A percentile compares a stretch with the other conserved stretches of the same genome.
Conservation (phyloP, 1,284 basidiomycete genomes). For the Sanghuangporus baumii region DNA sequence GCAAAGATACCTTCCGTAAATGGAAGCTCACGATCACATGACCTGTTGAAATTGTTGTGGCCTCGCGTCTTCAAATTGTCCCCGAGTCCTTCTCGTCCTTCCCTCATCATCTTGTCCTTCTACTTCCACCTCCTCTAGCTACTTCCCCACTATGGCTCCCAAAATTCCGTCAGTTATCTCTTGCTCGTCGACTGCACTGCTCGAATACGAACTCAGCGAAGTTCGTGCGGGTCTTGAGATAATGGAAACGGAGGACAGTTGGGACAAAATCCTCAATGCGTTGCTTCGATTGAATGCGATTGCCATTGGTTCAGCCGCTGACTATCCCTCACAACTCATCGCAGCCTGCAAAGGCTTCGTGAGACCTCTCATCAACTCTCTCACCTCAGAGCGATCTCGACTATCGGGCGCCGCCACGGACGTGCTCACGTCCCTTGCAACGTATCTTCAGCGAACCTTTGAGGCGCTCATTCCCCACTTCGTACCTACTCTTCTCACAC, state of each 20-base stretch:
- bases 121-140: neutral
- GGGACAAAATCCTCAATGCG: conserved; percentile 67
- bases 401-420: conserved; percentile 72
- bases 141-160: conserved; percentile 19
- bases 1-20: neutral
- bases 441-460: conserved; percentile 55
- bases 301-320: conserved; percentile 51
- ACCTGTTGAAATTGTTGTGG: neutral
- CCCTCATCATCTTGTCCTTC: neutral
- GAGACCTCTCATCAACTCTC: conserved; percentile 52
- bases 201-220: conserved; percentile 32
- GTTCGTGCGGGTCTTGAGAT: conserved; percentile 42
- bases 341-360: conserved; percentile 47
- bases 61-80: neutral
- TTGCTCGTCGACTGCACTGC: conserved; percentile 1
- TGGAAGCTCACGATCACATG: conserved; percentile 3
- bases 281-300: conserved; percentile 49
- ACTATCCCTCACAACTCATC: conserved; percentile 52
- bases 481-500: conserved; percentile 59
- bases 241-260: conserved; percentile 78
- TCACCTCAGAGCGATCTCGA: conserved; percentile 73
- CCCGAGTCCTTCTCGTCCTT: neutral
- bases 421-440: conserved; percentile 49
- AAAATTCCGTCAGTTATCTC: conserved; percentile 20
- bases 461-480: conserved; percentile 65